Percentiles rank a stretch among this genome's conserved stretches.
phyloP scores from a whole-genome alignment of 1,284 basidiomycete genomes.

The Agaricales sp. region DNA sequence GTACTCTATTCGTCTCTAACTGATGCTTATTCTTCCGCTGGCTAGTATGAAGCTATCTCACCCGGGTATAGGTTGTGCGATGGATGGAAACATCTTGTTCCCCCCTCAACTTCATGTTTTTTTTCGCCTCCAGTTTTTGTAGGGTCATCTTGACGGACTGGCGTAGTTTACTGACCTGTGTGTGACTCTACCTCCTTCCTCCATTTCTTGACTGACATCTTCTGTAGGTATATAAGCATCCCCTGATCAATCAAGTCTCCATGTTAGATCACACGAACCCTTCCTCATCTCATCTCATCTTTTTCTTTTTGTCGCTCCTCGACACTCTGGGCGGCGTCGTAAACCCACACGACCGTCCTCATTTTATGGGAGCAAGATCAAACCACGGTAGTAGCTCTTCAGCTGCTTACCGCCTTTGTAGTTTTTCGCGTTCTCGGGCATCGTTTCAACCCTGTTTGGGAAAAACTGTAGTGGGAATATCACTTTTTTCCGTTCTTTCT shows the following conservation, averaged over 20 bases:
- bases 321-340: conserved; percentile 81
- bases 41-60: too few relatives aligned
- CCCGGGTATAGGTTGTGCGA: background rate
- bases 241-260: too few relatives aligned
- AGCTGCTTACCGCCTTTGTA: background rate
- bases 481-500: background rate
- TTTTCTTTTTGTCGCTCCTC: conserved; percentile 40
- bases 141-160: too few relatives aligned
- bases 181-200: too few relatives aligned
- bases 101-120: too few relatives aligned
- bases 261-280: too few relatives aligned
- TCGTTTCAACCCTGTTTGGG: too few relatives aligned
- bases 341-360: conserved; percentile 65
- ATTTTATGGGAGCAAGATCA: conserved; percentile 77
- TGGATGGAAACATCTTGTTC: background rate
- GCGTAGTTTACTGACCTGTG: too few relatives aligned
- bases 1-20: background rate
- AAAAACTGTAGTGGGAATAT: background rate
- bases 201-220: too few relatives aligned
- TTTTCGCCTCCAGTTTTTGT: too few relatives aligned
- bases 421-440: background rate
- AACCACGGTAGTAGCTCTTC: background rate
- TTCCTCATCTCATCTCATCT: too few relatives aligned
- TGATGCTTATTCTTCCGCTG: background rate
- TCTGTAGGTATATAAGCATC: too few relatives aligned